Conservation (phyloP, 2,329 filamentous ascomycete species). For the Zasmidium angulare region DNA sequence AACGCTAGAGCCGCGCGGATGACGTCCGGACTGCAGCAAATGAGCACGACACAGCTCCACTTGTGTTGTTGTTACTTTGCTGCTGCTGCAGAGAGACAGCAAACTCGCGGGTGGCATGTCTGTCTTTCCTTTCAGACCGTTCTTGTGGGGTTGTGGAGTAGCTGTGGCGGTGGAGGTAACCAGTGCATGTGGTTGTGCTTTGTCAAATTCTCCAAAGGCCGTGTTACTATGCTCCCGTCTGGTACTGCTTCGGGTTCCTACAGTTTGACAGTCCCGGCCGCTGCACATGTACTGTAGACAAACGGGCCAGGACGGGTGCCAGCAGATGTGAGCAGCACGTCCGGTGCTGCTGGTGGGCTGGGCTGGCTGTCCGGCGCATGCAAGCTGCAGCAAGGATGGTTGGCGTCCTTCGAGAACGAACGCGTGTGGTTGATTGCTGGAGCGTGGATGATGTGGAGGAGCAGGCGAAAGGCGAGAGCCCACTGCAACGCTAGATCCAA, state of each 20-base stretch:
- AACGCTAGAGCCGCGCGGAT: conserved; percentile 4
- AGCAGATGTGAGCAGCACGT: too few relatives aligned
- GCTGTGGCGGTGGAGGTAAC: too few relatives aligned
- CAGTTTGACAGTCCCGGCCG: conserved; percentile 22
- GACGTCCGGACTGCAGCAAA: conserved; percentile 19
- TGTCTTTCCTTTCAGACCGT: too few relatives aligned
- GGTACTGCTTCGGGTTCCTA: conserved; percentile 25
- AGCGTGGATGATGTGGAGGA: background rate
- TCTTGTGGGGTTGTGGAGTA: too few relatives aligned
- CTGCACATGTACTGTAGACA: conserved; percentile 11
- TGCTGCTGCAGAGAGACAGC: too few relatives aligned
- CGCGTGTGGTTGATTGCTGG: background rate
- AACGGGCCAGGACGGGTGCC: conserved; percentile 6
- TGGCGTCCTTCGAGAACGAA: background rate
- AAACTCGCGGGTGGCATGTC: too few relatives aligned
- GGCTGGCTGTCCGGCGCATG: too few relatives aligned
- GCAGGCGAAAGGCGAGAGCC: background rate
- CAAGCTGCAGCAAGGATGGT: conserved; percentile 5
- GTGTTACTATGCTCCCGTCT: conserved; percentile 8
- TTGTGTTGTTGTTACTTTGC: too few relatives aligned
- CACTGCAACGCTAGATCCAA: conserved; percentile 1
- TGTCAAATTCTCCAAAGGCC: conserved; percentile 3
- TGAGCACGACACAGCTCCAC: background rate
- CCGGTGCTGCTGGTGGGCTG: too few relatives aligned
- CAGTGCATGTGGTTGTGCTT: too few relatives aligned